Evolutionary conservation across 768 basidiomycete species (phyloP).

Genomic region (Inosperma sp.): DNA sequence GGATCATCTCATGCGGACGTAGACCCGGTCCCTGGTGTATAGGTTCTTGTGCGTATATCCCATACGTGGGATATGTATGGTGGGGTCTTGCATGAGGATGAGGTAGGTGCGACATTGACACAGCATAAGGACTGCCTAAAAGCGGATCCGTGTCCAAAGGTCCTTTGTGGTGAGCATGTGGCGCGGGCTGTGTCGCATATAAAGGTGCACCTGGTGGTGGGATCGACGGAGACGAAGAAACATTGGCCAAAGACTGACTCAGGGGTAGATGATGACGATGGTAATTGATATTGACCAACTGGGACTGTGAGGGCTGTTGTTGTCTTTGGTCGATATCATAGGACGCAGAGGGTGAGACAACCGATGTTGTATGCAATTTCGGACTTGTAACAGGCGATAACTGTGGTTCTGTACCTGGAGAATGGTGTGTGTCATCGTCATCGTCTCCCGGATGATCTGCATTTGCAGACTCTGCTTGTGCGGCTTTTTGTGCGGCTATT

Average conservation of each 20-base stretch:
- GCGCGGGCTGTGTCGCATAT: slow-evolving; percentile 11
- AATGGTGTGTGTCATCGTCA: slow-evolving; percentile 29
- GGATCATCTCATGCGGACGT: slow-evolving; percentile 45
- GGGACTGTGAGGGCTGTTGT: slow-evolving; percentile 13
- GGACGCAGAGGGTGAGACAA: slow-evolving; percentile 13
- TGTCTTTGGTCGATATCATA: slow-evolving; percentile 23
- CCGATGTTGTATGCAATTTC: slow-evolving; percentile 6
- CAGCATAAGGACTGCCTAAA: slow-evolving; percentile 55
- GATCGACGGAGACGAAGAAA: slow-evolving; percentile 8
- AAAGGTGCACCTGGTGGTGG: slow-evolving; percentile 7
- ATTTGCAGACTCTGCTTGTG: slow-evolving; percentile 29
- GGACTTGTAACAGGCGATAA: slow-evolving; percentile 19
- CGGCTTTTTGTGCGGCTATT: slow-evolving; percentile 74
- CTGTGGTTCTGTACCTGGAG: slow-evolving; percentile 19
- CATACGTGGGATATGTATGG: slow-evolving; percentile 53
- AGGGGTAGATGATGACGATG: slow-evolving; percentile 19
- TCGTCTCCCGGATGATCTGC: slow-evolving; percentile 41
- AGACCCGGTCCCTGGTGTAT: slow-evolving; percentile 21
- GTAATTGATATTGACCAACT: slow-evolving; percentile 22
- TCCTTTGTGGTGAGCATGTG: slow-evolving; percentile 24
- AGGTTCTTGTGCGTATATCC: slow-evolving; percentile 35
- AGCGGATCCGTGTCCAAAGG: slow-evolving; percentile 36
- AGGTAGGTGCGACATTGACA: slow-evolving; percentile 76
- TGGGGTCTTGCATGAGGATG: slow-evolving; percentile 76
- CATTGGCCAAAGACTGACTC: slow-evolving; percentile 14